Percentiles rank a stretch among this genome's conserved stretches.
phyloP scores from a whole-genome alignment of 1,284 basidiomycete genomes.

The Apiotrichum porosum region DNA sequence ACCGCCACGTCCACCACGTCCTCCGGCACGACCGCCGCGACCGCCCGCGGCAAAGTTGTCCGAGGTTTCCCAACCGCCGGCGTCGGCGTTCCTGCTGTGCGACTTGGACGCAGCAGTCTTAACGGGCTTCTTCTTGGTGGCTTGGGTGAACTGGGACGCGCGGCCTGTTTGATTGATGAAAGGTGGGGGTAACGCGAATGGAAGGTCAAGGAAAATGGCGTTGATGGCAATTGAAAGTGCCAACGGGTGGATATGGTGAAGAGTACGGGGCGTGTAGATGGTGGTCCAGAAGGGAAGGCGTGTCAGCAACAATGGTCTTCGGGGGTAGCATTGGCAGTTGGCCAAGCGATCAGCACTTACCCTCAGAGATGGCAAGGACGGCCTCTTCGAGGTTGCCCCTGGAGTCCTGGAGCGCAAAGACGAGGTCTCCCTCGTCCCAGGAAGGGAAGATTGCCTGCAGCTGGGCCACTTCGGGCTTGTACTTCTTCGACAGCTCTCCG shows the following conservation, averaged over 20 bases:
- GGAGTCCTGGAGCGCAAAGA: constrained; percentile 45
- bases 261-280: too few relatives aligned
- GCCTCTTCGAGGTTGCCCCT: constrained; percentile 48
- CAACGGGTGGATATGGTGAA: too few relatives aligned
- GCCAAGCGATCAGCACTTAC: too few relatives aligned
- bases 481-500: constrained; percentile 40
- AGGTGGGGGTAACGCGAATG: not conserved
- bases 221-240: too few relatives aligned
- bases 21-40: constrained; percentile 26
- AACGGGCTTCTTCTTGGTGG: constrained; percentile 44
- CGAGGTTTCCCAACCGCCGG: constrained; percentile 39
- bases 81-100: constrained; percentile 42
- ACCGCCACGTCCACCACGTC: constrained; percentile 34
- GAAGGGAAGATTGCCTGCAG: constrained; percentile 46
- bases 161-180: constrained; percentile 34
- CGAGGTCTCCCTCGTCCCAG: constrained; percentile 47
- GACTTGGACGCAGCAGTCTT: constrained; percentile 30
- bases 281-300: too few relatives aligned
- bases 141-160: constrained; percentile 48
- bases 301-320: too few relatives aligned
- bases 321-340: too few relatives aligned
- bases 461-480: constrained; percentile 39
- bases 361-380: constrained; percentile 46
- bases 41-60: constrained; percentile 26
- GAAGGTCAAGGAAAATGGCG: too few relatives aligned